Evolutionary conservation across 192 early-diverging fungal genomes (phyloP).

Genomic region (Coemansia sp.): DNA sequence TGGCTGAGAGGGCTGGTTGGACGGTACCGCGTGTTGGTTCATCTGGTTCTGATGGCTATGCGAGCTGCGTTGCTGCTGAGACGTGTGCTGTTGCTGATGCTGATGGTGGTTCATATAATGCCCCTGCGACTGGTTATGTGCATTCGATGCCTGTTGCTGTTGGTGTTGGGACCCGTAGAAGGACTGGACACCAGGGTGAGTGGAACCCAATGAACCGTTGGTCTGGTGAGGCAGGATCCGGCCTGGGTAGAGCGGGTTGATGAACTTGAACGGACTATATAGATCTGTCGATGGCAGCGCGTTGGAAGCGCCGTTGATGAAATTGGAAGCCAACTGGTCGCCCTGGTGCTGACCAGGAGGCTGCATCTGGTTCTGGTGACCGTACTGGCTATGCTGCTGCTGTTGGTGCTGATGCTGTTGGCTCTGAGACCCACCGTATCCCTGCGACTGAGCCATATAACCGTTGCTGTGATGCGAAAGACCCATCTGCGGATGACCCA

Average conservation of each 20-base stretch:
- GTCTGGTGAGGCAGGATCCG: slow-evolving; percentile 34
- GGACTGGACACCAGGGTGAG: slow-evolving; percentile 8
- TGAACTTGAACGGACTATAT: slow-evolving; percentile 50
- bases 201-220: slow-evolving; percentile 3
- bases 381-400: slow-evolving; percentile 13
- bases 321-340: slow-evolving; percentile 28
- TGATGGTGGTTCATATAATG: not conserved
- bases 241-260: slow-evolving; percentile 44
- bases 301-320: slow-evolving; percentile 22
- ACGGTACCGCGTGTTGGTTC: slow-evolving; percentile 26
- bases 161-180: slow-evolving; percentile 12
- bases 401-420: slow-evolving; percentile 20
- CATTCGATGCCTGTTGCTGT: not conserved
- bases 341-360: slow-evolving; percentile 19
- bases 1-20: slow-evolving; percentile 5
- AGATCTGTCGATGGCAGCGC: slow-evolving; percentile 35
- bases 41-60: not conserved
- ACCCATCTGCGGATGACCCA: slow-evolving; percentile 1
- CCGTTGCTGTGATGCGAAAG: slow-evolving; percentile 9
- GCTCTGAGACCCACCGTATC: slow-evolving; percentile 1
- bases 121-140: not conserved
- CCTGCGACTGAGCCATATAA: not conserved
- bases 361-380: slow-evolving; percentile 15
- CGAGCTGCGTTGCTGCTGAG: not conserved
- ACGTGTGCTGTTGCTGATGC: not conserved